Evolutionary conservation across 2,329 filamentous ascomycete species (phyloP), one percentile per base, ranked within the genome.

Genomic region (Curvularia hawaiiensis): DNA sequence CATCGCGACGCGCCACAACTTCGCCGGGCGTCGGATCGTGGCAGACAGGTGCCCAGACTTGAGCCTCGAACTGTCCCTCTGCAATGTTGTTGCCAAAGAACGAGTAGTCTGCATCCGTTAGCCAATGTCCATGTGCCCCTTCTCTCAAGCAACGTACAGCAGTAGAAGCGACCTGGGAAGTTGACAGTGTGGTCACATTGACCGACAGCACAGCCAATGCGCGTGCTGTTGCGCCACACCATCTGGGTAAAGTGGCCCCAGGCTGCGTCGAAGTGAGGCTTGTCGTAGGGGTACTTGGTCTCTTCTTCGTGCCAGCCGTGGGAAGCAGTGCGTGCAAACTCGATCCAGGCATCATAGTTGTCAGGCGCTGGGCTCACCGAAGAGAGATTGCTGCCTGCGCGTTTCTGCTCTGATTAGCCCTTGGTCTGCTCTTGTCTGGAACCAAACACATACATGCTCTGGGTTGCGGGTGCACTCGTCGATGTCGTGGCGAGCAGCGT

Each of bases 231-330:
- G 48, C 73, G 73, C 75, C 75, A 77, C 50, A 77, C 74, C 62
- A 77, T 63, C 66, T 77, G 75, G 7, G 72, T 71, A 65, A 77
- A 77, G 65, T 77, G 74, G 20, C 71, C 73, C 66, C 69, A 72
- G 8, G 66, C 59, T n/a, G 60, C 58, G 14, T 68, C 62, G 31
- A 62, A 73, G 54, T 66, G 58, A 5, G 72, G 74, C 20, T 70
- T 61, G 48, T 68, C 60, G 58, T 74, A 76, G 10, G 72, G 71
- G 52, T 76, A 75, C 60, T 72, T 70, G 47, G 52, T 59, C 60
- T 74, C 72, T 57, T 75, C 73, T 48, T 74, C 70, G 51, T 76
- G 70, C 74, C 74, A 75, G 61, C 72, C 72, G 52, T 75, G 71
- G 20, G 68, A 53, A 33, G 68, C 64, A 16, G 54, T 61, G 50